Percentiles rank a stretch among this genome's conserved stretches.
phyloP scores from a whole-genome alignment of 176 grass and related monocot genomes.

The Elaeis guineensis region DNA sequence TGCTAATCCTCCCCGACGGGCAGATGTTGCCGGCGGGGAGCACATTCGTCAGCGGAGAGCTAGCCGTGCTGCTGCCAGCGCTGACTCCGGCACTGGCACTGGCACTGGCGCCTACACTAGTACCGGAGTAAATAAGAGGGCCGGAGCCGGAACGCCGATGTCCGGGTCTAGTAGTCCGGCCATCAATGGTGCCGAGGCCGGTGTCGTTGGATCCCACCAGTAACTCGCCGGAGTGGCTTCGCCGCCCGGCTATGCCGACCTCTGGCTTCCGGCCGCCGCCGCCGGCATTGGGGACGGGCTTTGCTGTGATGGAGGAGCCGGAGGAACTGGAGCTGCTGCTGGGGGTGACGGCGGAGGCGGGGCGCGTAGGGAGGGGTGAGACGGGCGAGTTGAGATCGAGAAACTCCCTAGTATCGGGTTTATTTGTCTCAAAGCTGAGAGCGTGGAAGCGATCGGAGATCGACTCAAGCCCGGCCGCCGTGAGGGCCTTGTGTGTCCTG shows the following conservation, averaged over 20 bases:
- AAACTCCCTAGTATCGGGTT: conserved; percentile 46
- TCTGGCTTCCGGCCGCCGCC: no score
- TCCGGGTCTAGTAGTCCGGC: conserved; percentile 16
- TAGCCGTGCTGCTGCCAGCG: conserved; percentile 43
- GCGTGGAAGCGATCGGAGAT: conserved; percentile 54
- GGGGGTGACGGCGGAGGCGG: conserved; percentile 21
- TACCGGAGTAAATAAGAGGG: conserved; percentile 56
- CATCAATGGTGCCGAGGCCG: not conserved
- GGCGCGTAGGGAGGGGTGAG: conserved; percentile 42
- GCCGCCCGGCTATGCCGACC: conserved; percentile 38
- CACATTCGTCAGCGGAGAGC: conserved; percentile 59
- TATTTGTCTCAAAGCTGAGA: conserved; percentile 51
- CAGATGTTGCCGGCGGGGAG: conserved; percentile 84
- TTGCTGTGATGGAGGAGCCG: conserved; percentile 41
- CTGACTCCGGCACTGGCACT: conserved; percentile 12
- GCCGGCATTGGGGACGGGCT: not conserved
- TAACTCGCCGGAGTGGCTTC: conserved; percentile 84
- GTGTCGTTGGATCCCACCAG: conserved; percentile 27
- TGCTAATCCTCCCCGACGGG: conserved; percentile 65
- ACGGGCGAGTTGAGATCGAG: conserved; percentile 51
- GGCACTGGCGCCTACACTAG: not conserved
- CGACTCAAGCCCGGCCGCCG: conserved; percentile 28
- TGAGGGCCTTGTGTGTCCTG: not conserved
- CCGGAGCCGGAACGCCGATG: conserved; percentile 86
- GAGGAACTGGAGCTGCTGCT: conserved; percentile 51